Evolutionary conservation across 352 stramenopile species (phyloP).

Genomic region (Phytophthora brassicae): DNA sequence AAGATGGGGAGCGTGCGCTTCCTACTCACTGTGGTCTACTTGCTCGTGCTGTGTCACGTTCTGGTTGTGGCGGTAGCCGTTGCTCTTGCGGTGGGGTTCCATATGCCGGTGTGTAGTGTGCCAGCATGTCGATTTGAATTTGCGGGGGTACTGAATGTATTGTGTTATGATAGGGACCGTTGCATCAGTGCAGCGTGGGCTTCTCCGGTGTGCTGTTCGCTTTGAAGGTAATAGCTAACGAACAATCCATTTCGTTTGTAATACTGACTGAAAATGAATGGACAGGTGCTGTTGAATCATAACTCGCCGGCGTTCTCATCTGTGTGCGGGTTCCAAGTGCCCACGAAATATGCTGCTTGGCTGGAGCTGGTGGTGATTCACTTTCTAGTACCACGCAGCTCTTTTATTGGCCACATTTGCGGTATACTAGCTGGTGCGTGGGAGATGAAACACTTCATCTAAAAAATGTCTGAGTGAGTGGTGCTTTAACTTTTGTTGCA

Average conservation of each 20-base stretch:
- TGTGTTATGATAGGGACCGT: slow-evolving; percentile 28
- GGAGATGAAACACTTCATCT: background rate
- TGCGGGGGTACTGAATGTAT: background rate
- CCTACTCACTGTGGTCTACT: slow-evolving; percentile 36
- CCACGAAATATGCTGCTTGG: slow-evolving; percentile 89
- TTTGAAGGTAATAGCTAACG: slow-evolving; percentile 53
- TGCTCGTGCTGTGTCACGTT: slow-evolving; percentile 66
- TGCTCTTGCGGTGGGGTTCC: slow-evolving; percentile 32
- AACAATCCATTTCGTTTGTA: background rate
- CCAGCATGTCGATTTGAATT: slow-evolving; percentile 9
- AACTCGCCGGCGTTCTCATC: slow-evolving; percentile 63
- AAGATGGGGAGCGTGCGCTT: slow-evolving; percentile 62
- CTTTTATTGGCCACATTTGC: slow-evolving; percentile 88
- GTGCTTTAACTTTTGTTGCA: background rate
- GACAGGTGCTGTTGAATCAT: slow-evolving; percentile 80
- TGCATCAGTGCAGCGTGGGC: slow-evolving; percentile 72
- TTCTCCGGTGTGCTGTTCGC: slow-evolving; percentile 84
- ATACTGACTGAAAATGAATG: background rate
- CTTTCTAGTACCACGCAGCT: slow-evolving; percentile 74
- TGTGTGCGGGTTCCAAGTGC: slow-evolving; percentile 74
- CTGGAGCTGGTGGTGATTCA: slow-evolving; percentile 89
- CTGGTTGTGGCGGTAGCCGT: slow-evolving; percentile 52
- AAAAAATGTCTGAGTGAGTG: background rate
- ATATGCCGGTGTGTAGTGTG: slow-evolving; percentile 18
- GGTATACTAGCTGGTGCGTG: slow-evolving; percentile 77